Evolutionary conservation across 192 early-diverging fungal genomes (phyloP).

Genomic region (Paraglomus brasilianum): DNA sequence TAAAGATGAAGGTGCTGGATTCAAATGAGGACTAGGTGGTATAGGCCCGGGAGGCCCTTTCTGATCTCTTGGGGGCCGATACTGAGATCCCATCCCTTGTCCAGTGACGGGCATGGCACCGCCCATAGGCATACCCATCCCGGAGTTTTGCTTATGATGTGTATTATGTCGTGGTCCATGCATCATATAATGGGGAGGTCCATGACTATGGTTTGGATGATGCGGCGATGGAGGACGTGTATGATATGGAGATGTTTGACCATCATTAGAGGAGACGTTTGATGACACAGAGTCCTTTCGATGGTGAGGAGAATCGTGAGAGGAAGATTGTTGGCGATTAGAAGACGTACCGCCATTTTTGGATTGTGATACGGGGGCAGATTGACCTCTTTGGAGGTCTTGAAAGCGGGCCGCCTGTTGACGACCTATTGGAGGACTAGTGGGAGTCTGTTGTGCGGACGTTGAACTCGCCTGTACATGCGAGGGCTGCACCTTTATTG

Average conservation of each 20-base stretch:
- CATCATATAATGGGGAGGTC: slow-evolving; percentile 5
- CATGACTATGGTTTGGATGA: slow-evolving; percentile 25
- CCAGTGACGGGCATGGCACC: not conserved
- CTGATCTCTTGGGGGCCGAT: not conserved
- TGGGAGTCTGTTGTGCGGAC: not conserved
- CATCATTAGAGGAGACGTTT: slow-evolving; percentile 29
- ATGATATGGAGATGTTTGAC: slow-evolving; percentile 12
- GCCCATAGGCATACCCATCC: too few relatives aligned
- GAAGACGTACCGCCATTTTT: not conserved
- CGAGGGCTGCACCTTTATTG: not conserved
- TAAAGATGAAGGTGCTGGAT: not conserved
- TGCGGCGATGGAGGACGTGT: slow-evolving; percentile 3
- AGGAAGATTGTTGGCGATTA: not conserved
- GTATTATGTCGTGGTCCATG: not conserved
- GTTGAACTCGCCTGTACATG: not conserved
- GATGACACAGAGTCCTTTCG: slow-evolving; percentile 31
- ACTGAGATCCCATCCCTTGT: not conserved
- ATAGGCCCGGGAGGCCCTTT: not conserved
- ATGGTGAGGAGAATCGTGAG: slow-evolving; percentile 1
- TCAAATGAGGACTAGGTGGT: not conserved
- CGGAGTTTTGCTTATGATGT: not conserved
- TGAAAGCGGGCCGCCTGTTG: not conserved
- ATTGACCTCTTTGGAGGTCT: not conserved
- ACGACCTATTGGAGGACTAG: slow-evolving; percentile 2
- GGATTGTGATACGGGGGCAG: too few relatives aligned